Evolutionary conservation across 805 yeast genomes (phyloP), one percentile per base, ranked within the genome.

Genomic region (Ogataea sp.): DNA sequence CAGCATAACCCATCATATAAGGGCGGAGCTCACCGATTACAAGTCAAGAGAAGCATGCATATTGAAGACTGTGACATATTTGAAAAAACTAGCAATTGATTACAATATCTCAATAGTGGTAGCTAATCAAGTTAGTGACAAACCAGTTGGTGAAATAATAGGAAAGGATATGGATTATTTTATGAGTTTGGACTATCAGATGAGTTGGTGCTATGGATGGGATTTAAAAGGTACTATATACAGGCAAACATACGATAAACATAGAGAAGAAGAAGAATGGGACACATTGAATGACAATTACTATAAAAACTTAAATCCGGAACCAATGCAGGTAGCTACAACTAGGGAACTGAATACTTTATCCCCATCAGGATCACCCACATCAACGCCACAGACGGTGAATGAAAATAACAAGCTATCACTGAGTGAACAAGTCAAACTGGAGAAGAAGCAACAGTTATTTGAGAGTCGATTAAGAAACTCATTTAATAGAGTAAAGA

Each of bases 171-270:
- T 56, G 6, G 48, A 55, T 32, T 61, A 66, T 39, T 61, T 68
- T 3, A 55, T 73, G 40, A 64, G 62, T 30, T 60, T 71, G 37
- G 83, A 80, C 40, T 75, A 78, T 51, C 95, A 87, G 52, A 50
- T 78, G 16, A 84, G 89, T 6, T 77, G 82, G 72, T 62, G 76
- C 34, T 70, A 77, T 17, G 96, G 95, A 1, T 87, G 95, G 95
- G 78, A 75, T 44, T 62, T 52, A 20, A 47, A 56, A 23, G 64
- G 56, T 1, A 42, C 52, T 2, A 45, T 58, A 7, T 58, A 56
- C 39, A 40, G 64, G 6, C 64, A 59, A 33, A 40, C 57, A 30
- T 37, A 41, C 40, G 39, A 35, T n/a, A 27, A 35, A 10, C n/a
- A 14, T 26, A 18, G 28, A 17, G 34, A 37, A 18, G 27, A 36